A percentile compares a stretch with the other conserved stretches of the same genome.
Conservation (phyloP, 2,329 filamentous ascomycete genomes). For the Ascosphaera acerosa region DNA sequence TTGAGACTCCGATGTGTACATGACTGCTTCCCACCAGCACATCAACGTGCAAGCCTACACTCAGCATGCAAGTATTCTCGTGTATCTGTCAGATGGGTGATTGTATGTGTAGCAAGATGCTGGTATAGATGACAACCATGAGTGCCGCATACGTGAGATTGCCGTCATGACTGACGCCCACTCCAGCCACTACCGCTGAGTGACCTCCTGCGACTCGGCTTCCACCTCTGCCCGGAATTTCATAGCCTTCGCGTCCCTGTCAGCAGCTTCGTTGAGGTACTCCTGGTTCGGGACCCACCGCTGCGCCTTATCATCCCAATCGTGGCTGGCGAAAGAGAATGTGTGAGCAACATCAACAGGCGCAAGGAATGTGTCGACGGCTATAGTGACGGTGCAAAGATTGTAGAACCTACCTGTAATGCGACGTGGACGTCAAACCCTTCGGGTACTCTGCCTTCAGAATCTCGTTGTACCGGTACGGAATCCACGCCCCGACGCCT, state of each 20-base stretch:
- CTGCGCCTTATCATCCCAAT: conserved; percentile 12
- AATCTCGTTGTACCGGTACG: conserved; percentile 21
- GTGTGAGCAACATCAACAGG: conserved; percentile 4
- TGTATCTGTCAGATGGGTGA: too few species aligned
- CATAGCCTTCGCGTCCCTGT: neutral
- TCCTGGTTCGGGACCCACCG: conserved; percentile 12
- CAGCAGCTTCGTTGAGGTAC: conserved; percentile 5
- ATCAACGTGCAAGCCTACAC: too few species aligned
- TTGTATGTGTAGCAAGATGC: too few species aligned
- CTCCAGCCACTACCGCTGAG: too few species aligned
- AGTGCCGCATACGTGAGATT: too few species aligned
- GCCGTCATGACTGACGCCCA: too few species aligned
- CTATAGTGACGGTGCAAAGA: neutral
- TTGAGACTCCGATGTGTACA: too few species aligned
- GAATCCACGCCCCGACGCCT: conserved; percentile 42
- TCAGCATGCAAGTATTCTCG: too few species aligned
- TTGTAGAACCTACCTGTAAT: conserved; percentile 10
- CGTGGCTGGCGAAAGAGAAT: conserved; percentile 11
- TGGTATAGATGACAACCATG: too few species aligned
- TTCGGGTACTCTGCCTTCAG: conserved; percentile 17
- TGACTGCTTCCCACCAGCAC: too few species aligned
- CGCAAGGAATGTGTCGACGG: neutral
- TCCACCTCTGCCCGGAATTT: neutral
- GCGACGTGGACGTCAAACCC: conserved; percentile 12
- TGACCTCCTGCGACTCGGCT: too few species aligned